These are phyloP conservation scores for Torulaspora franciscae DNA, from an alignment of 805 yeast genomes.

Conservation along the genomic window DNA sequence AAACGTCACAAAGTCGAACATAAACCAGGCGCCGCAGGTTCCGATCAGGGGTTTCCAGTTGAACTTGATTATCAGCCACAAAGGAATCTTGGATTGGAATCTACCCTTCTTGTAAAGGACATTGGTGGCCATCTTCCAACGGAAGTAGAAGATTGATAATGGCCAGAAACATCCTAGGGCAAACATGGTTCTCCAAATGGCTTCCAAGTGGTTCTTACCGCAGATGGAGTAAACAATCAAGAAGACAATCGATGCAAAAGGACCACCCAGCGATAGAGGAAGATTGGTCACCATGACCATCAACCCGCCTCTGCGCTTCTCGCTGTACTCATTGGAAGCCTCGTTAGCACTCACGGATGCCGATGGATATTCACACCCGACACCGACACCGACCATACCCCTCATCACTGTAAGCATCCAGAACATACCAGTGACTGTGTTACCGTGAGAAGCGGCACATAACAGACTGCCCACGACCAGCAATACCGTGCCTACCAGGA, in stretches of 20 bases:
- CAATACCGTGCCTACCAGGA: conserved; percentile 55
- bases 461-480: conserved; percentile 59
- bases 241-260: conserved; percentile 64
- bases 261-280: conserved; percentile 73
- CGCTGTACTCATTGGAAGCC: conserved; percentile 62
- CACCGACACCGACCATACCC: conserved; percentile 74
- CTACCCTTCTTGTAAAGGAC: conserved; percentile 60
- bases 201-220: conserved; percentile 41
- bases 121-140: conserved; percentile 64
- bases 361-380: conserved; percentile 74
- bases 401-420: conserved; percentile 73
- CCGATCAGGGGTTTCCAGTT: conserved; percentile 69
- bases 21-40: conserved; percentile 71
- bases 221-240: conserved; percentile 62
- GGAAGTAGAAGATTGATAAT: conserved; percentile 62
- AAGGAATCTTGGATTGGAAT: conserved; percentile 53
- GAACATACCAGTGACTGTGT: conserved; percentile 54
- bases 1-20: conserved; percentile 75
- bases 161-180: conserved; percentile 69
- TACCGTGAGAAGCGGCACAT: conserved; percentile 70
- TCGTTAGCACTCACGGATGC: conserved; percentile 65
- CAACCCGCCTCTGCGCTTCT: conserved; percentile 58
- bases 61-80: conserved; percentile 54
- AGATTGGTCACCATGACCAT: conserved; percentile 66
- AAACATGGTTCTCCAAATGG: conserved; percentile 67